A percentile compares a stretch with the other conserved stretches of the same genome.
Conservation (phyloP, 1,284 basidiomycete genomes). For the Microbotryum scabiosae region DNA sequence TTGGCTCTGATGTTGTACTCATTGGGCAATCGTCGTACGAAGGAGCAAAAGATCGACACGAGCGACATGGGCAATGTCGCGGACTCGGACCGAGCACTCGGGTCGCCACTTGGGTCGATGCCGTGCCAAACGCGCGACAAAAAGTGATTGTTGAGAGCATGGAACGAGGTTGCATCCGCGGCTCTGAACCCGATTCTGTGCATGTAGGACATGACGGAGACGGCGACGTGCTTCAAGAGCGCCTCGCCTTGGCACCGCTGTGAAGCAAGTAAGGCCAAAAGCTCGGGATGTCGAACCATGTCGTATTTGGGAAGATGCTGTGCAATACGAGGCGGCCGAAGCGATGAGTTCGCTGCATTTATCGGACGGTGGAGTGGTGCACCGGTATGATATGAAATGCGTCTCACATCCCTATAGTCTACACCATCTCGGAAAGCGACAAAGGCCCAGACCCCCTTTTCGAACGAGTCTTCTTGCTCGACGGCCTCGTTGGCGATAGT, state of each 20-base stretch:
- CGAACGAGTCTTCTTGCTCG: conserved; percentile 8
- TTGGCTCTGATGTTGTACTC: conserved; percentile 6
- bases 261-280: not conserved
- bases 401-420: conserved; percentile 7
- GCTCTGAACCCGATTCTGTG: not conserved
- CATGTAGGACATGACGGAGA: conserved; percentile 8
- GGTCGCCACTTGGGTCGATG: not conserved
- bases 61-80: conserved; percentile 26
- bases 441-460: conserved; percentile 16
- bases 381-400: not conserved
- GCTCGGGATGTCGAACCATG: not conserved
- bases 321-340: not conserved
- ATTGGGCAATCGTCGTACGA: conserved; percentile 14
- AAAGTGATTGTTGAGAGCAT: conserved; percentile 18
- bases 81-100: not conserved
- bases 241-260: not conserved
- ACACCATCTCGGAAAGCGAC: conserved; percentile 14
- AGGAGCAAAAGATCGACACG: conserved; percentile 24
- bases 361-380: too few relatives aligned
- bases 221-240: conserved; percentile 8
- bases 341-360: not conserved
- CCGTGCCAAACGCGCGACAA: conserved; percentile 11
- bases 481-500: conserved; percentile 1
- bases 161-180: conserved; percentile 1
- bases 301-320: not conserved